phyloP scores from a whole-genome alignment of 768 basidiomycete genomes.

The Suillus fuscotomentosus region DNA sequence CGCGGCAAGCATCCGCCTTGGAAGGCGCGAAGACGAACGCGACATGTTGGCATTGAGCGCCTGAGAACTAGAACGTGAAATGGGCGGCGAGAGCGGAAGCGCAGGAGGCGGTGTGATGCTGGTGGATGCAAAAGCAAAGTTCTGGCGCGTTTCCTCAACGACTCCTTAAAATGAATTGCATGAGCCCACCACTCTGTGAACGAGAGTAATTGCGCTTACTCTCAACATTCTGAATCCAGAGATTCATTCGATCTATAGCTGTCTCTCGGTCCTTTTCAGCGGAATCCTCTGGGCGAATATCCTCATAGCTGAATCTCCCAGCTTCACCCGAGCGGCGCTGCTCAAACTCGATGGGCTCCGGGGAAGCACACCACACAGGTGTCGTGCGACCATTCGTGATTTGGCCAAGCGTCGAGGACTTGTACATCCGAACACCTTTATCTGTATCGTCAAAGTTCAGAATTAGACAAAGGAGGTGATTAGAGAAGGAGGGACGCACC shows the following conservation, averaged over 20 bases:
- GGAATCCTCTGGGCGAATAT: conserved; percentile 24
- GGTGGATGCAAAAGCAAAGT: conserved; percentile 52
- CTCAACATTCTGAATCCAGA: conserved; percentile 84
- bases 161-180: conserved; percentile 51
- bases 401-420: conserved; percentile 54
- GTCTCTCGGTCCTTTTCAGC: conserved; percentile 21
- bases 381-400: conserved; percentile 29
- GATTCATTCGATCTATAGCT: conserved; percentile 63
- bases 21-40: conserved; percentile 47
- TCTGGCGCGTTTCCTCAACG: conserved; percentile 76
- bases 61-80: conserved; percentile 49
- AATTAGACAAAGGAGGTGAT: neutral
- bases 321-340: conserved; percentile 31
- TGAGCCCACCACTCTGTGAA: conserved; percentile 8
- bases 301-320: conserved; percentile 33
- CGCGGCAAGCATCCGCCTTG: conserved; percentile 61
- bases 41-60: conserved; percentile 13
- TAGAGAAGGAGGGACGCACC: conserved; percentile 39
- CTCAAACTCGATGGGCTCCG: conserved; percentile 31
- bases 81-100: conserved; percentile 54
- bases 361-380: conserved; percentile 28
- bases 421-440: conserved; percentile 67
- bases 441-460: conserved; percentile 37
- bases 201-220: conserved; percentile 46
- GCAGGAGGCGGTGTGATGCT: conserved; percentile 52